Percentiles rank a stretch among this genome's conserved stretches.
phyloP scores from a whole-genome alignment of 2,329 filamentous ascomycete species.

The Chaetomiaceae sp. region DNA sequence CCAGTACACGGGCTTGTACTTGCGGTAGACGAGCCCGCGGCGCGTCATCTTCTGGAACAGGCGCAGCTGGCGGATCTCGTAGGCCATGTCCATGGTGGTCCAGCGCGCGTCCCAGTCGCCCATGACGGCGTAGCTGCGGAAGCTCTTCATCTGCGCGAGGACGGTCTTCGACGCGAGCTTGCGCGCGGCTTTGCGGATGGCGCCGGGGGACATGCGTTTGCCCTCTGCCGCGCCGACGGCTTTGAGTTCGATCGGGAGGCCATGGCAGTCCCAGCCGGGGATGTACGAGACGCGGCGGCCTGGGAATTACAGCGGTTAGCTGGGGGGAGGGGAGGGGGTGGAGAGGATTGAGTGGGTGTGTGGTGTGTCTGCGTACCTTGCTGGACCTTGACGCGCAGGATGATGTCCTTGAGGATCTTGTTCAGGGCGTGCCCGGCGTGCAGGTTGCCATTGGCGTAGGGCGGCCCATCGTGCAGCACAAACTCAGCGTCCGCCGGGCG shows the following conservation, averaged over 20 bases:
- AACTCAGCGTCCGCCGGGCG: conserved; percentile 59
- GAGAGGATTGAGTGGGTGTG: neutral
- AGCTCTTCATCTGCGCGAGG: conserved; percentile 67
- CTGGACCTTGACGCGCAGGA: conserved; percentile 74
- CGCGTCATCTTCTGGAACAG: conserved; percentile 73
- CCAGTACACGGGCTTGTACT: conserved; percentile 83
- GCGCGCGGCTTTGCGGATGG: conserved; percentile 61
- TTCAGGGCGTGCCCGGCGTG: conserved; percentile 95
- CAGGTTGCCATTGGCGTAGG: conserved; percentile 89
- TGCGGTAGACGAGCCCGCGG: conserved; percentile 69
- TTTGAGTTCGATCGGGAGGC: conserved; percentile 94
- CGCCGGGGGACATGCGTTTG: conserved; percentile 47
- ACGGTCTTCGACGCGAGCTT: conserved; percentile 65
- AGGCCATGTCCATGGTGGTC: conserved; percentile 72
- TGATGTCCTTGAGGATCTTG: conserved; percentile 94
- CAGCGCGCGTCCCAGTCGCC: conserved; percentile 73
- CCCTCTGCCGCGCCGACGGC: conserved; percentile 60
- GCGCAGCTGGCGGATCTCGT: conserved; percentile 69
- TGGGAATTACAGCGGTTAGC: conserved; percentile 13
- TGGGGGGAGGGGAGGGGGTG: neutral
- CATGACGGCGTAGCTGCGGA: conserved; percentile 72
- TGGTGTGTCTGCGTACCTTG: conserved; percentile 44
- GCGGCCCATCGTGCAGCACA: conserved; percentile 88
- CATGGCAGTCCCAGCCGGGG: conserved; percentile 97
- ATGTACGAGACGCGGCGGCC: conserved; percentile 71